Evolutionary conservation across 1,284 basidiomycete genomes (phyloP).

Genomic region (Cystobasidium slooffiae): DNA sequence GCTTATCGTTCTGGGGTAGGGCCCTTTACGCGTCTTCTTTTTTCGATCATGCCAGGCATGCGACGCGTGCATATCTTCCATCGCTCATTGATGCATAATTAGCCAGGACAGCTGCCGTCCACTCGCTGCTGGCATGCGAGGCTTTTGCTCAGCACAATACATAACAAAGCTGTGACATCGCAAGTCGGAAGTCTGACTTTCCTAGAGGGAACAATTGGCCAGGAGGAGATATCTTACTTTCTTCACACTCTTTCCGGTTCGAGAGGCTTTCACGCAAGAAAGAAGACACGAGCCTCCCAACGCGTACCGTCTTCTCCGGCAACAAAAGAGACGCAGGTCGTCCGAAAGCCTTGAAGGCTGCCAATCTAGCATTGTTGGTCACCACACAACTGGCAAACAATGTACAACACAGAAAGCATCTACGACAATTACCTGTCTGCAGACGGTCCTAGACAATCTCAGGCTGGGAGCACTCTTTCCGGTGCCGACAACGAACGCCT

Average conservation of each 20-base stretch:
- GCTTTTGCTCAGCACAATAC: conserved; percentile 22
- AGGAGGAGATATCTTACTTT: background rate
- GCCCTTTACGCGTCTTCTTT: conserved; percentile 3
- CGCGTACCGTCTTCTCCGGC: background rate
- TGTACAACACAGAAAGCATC: conserved; percentile 41
- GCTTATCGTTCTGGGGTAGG: background rate
- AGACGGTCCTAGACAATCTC: conserved; percentile 25
- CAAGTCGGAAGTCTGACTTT: background rate
- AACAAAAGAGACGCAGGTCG: conserved; percentile 37
- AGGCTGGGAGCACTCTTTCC: conserved; percentile 28
- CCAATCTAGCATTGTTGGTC: too few species aligned
- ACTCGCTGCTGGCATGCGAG: conserved; percentile 20
- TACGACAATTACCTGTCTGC: conserved; percentile 37
- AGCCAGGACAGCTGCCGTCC: background rate
- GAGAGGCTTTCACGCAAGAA: background rate
- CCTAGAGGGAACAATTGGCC: conserved; percentile 2
- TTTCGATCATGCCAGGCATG: conserved; percentile 7
- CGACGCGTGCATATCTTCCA: background rate
- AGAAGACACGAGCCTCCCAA: background rate
- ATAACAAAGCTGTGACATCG: conserved; percentile 18
- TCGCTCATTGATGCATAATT: too few species aligned
- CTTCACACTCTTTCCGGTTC: conserved; percentile 15
- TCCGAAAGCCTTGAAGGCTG: conserved; percentile 18
- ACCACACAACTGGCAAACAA: background rate
- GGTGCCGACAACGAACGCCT: conserved; percentile 17